phyloP scores from a whole-genome alignment of 2,329 filamentous ascomycete genomes.

The Colletotrichum nymphaeae region DNA sequence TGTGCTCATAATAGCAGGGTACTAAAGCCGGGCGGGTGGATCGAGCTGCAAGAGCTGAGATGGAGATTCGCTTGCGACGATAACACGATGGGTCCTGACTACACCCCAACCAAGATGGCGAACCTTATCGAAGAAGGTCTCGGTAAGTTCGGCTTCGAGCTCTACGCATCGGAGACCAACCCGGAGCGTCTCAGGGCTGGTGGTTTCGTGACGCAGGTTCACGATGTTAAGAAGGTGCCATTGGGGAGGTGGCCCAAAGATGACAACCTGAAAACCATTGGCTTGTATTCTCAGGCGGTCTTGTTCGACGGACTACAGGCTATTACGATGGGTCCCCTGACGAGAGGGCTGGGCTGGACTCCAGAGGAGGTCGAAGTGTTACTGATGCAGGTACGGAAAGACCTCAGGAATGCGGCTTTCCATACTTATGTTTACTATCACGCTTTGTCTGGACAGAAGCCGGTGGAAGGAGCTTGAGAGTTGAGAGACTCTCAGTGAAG shows the following conservation, averaged over 20 bases:
- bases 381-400: slow-evolving; percentile 45
- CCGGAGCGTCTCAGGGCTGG: neutral
- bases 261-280: slow-evolving; percentile 52
- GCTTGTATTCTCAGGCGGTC: neutral
- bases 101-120: neutral
- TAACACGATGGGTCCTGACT: neutral
- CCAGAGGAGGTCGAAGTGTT: slow-evolving; percentile 46
- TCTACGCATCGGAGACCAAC: neutral
- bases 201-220: neutral
- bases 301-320: slow-evolving; percentile 47
- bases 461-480: neutral
- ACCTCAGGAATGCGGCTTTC: slow-evolving; percentile 42
- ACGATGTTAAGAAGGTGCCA: slow-evolving; percentile 57
- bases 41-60: neutral
- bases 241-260: slow-evolving; percentile 63
- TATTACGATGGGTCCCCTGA: slow-evolving; percentile 48
- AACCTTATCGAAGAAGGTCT: neutral
- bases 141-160: neutral
- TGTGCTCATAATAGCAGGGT: neutral
- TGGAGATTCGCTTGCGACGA: neutral
- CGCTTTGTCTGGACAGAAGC: neutral
- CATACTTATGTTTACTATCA: slow-evolving; percentile 44
- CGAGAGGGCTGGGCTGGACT: slow-evolving; percentile 46
- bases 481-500: neutral
- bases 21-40: neutral